A percentile compares a stretch with the other conserved stretches of the same genome.
Evolutionary conservation across 257 asterid genomes (phyloP).

Genomic region (Knoxia roxburghii): DNA sequence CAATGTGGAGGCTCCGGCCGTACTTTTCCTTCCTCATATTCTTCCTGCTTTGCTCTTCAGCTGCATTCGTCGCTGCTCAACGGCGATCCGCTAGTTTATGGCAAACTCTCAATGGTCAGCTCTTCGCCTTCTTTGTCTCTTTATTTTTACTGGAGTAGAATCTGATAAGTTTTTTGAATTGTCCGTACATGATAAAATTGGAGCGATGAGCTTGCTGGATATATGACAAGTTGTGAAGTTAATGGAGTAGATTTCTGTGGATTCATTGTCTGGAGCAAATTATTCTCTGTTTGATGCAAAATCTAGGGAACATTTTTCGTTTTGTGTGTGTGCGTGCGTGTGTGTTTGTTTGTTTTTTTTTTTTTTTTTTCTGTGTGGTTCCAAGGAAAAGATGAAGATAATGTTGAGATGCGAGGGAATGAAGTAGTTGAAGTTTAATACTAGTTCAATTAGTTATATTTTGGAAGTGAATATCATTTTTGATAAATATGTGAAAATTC

Average conservation of each 20-base stretch:
- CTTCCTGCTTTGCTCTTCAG: constrained; percentile 38
- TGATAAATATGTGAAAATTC: too few species aligned
- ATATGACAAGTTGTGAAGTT: background rate
- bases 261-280: background rate
- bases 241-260: background rate
- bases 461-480: too few species aligned
- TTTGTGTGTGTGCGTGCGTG: too few species aligned
- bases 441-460: too few species aligned
- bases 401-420: background rate
- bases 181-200: background rate
- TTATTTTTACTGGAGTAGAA: too few species aligned
- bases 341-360: too few species aligned
- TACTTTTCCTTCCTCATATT: constrained; percentile 21
- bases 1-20: constrained; percentile 57
- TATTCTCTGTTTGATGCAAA: background rate
- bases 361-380: too few species aligned
- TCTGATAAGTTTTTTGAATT: too few species aligned
- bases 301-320: background rate
- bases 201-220: background rate
- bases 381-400: too few species aligned
- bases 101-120: constrained; percentile 61
- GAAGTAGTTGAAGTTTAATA: background rate
- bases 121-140: background rate
- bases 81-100: constrained; percentile 53
- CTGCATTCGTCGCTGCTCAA: constrained; percentile 51